A percentile compares a stretch with the other conserved stretches of the same genome.
Conservation (phyloP, 306 rosid genomes). For the Prunus persica region DNA sequence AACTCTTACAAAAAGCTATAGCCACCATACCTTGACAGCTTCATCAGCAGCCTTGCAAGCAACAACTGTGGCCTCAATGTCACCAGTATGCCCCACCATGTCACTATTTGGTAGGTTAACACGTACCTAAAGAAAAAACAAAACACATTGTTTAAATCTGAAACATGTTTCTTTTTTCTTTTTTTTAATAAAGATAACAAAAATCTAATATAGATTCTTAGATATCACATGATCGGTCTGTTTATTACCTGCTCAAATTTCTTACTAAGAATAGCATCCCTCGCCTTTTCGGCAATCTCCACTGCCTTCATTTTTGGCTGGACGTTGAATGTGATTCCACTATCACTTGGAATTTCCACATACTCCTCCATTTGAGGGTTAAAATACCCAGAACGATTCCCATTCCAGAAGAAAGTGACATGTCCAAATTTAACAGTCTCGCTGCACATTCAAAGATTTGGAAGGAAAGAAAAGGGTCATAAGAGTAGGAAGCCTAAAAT, state of each 20-base stretch:
- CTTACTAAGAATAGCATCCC: conserved; percentile 82
- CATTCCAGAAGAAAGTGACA: conserved; percentile 99
- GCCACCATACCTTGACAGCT: conserved; percentile 73
- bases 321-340: conserved; percentile 86
- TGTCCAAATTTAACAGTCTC: conserved; percentile 99
- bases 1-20: not conserved
- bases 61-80: conserved; percentile 84
- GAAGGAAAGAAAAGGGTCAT: not conserved
- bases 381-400: conserved; percentile 93
- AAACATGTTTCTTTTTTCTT: not conserved
- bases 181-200: not conserved
- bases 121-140: conserved; percentile 58
- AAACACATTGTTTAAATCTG: not conserved
- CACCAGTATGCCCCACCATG: conserved; percentile 98
- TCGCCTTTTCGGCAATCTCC: conserved; percentile 83
- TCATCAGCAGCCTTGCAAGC: conserved; percentile 98
- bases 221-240: conserved; percentile 1
- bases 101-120: conserved; percentile 96
- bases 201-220: not conserved
- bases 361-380: conserved; percentile 70
- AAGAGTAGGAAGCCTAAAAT: not conserved
- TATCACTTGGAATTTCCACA: conserved; percentile 91
- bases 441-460: conserved; percentile 34
- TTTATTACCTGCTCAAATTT: conserved; percentile 65
- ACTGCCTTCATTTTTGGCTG: conserved; percentile 92